Base-by-base conservation (phyloP, 192 early-diverging fungal species). In the Entomortierella lignicola region DNA sequence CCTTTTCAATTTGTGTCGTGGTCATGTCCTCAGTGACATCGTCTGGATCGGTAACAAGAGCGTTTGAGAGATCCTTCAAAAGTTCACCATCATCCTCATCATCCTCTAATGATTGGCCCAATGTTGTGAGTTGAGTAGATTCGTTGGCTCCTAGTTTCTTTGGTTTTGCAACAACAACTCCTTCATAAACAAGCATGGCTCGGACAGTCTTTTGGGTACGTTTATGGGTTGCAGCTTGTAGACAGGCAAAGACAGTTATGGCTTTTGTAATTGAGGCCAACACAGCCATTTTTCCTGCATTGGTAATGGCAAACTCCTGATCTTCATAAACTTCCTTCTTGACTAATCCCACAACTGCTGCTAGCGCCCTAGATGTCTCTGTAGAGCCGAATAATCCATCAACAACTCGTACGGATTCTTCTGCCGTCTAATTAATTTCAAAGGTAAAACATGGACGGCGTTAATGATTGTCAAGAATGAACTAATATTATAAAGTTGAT, bases 331-430 rank as follows among this genome's bases (percentile, higher is more conserved):
- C 77, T 81, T 96, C 95, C 21, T 90, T 85, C 48, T 90, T 89
- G 30, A 94, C 89, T 56, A 97, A 82, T 41, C 90, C 81, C 32
- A 97, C 90, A 51, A 97, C 88, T 23, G 93, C 90, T 1, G 93
- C 90, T 30, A 96, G 80, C 15, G 95, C 94, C 27, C 92, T 87
- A 18, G 96, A 97, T 0, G 97, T 96, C 72, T 99, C 97, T 8
- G 94, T 98, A 2, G 93, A 91, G 25, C 98, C 98, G 86, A 99
- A 98, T 11, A 99, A 71, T 6, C 94, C 96, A 83, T 98, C 98
- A 42, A 98, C 87, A n/a, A 96, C 82, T 1, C 92, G 90, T 17
- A 97, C 95, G 29, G 89, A 92, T 81, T 97, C 95, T 58, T 96
- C 94, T 2, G 94, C 94, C 23, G 92, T 86, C 90, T 92, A 74